A percentile compares a stretch with the other conserved stretches of the same genome.
Evolutionary conservation across 2,329 filamentous ascomycete genomes (phyloP).

Genomic region (Fusarium drepaniforme): DNA sequence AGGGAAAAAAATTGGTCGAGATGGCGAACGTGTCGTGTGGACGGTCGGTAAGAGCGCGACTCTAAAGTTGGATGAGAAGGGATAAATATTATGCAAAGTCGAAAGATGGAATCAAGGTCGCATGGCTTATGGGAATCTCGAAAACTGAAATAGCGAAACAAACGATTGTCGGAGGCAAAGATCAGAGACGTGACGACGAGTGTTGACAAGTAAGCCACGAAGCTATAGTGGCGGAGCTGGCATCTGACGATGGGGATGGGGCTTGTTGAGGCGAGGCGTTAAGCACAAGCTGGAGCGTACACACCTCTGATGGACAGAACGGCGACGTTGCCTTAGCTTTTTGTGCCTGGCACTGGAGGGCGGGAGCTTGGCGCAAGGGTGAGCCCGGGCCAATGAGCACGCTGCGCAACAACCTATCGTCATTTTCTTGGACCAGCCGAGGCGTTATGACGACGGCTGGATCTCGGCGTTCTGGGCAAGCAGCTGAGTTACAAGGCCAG

Average conservation of each 20-base stretch:
- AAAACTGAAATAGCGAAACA: slow-evolving; percentile 11
- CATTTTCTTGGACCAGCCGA: slow-evolving; percentile 15
- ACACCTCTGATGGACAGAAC: background rate
- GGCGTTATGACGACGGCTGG: slow-evolving; percentile 16
- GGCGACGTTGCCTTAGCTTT: slow-evolving; percentile 35
- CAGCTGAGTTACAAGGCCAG: slow-evolving; percentile 1
- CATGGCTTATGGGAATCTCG: slow-evolving; percentile 16
- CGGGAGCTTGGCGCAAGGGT: slow-evolving; percentile 38
- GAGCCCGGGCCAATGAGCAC: slow-evolving; percentile 34
- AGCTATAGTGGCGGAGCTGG: slow-evolving; percentile 44
- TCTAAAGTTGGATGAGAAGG: slow-evolving; percentile 10
- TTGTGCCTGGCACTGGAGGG: slow-evolving; percentile 31
- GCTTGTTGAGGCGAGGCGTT: slow-evolving; percentile 44
- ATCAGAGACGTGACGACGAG: slow-evolving; percentile 38
- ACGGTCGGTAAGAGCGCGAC: slow-evolving; percentile 5
- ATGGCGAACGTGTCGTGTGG: slow-evolving; percentile 36
- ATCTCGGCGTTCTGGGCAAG: slow-evolving; percentile 1
- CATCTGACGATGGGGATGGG: slow-evolving; percentile 45
- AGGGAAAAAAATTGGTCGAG: slow-evolving; percentile 22
- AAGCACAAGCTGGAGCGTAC: slow-evolving; percentile 28
- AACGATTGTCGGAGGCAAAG: slow-evolving; percentile 30
- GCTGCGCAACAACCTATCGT: slow-evolving; percentile 22
- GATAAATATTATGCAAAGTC: slow-evolving; percentile 9
- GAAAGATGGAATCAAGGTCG: slow-evolving; percentile 11
- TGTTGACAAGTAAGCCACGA: slow-evolving; percentile 43